A percentile compares a stretch with the other conserved stretches of the same genome.
Conservation (phyloP, 371 early-diverging fungal species). For the Rhizopus arrhizus region DNA sequence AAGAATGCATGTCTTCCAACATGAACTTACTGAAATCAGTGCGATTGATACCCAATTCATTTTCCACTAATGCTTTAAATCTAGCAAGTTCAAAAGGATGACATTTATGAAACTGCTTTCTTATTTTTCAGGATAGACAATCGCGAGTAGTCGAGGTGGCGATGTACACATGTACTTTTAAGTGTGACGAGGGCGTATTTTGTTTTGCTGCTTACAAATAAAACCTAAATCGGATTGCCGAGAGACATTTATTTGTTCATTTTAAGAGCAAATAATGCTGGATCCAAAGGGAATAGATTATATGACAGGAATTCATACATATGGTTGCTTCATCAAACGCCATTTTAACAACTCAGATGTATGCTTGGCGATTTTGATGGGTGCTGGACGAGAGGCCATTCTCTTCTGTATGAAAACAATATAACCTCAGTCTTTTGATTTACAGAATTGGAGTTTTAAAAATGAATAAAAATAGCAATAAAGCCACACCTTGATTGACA, state of each 20-base stretch:
- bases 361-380: constrained; percentile 42
- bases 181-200: constrained; percentile 34
- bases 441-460: too few species aligned
- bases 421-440: too few species aligned
- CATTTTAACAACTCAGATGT: constrained; percentile 57
- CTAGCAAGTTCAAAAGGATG: constrained; percentile 85
- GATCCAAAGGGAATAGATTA: constrained; percentile 62
- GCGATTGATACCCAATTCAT: constrained; percentile 47
- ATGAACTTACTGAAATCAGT: constrained; percentile 49
- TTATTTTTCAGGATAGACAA: constrained; percentile 84
- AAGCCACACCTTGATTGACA: too few species aligned
- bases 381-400: constrained; percentile 49
- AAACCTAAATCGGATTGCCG: constrained; percentile 33
- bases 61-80: constrained; percentile 68
- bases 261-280: constrained; percentile 60
- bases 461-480: too few species aligned
- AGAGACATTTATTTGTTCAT: constrained; percentile 44
- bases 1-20: constrained; percentile 55
- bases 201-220: constrained; percentile 27
- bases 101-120: constrained; percentile 81
- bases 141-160: constrained; percentile 63
- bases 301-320: constrained; percentile 67
- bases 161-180: constrained; percentile 59
- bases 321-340: constrained; percentile 55
- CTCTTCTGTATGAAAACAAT: too few species aligned